phyloP scores from a whole-genome alignment of 805 yeast genomes.

The Clavispora santaluciae region DNA sequence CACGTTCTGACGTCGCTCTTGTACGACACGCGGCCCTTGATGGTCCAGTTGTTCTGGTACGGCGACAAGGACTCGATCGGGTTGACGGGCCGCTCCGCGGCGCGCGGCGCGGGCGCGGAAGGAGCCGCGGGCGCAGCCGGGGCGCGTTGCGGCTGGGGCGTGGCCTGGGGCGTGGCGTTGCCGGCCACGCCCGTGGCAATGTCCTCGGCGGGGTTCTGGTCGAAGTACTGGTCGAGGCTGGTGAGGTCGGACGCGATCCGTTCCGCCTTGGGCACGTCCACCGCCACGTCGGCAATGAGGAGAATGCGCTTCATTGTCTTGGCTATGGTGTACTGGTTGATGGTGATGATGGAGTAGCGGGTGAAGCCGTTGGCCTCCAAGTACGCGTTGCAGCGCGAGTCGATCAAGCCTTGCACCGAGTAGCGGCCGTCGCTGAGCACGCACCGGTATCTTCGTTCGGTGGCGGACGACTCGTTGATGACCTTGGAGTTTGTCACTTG shows the following conservation, averaged over 20 bases:
- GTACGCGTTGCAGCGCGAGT: slow-evolving; percentile 40
- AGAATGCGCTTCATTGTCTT: slow-evolving; percentile 46
- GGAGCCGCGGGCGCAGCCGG: slow-evolving; percentile 1
- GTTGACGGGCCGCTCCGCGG: slow-evolving; percentile 32
- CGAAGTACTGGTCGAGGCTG: slow-evolving; percentile 54
- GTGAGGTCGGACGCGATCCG: slow-evolving; percentile 32
- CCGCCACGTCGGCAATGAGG: slow-evolving; percentile 43
- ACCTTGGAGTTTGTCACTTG: slow-evolving; percentile 33
- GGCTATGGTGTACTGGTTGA: slow-evolving; percentile 41
- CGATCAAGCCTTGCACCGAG: slow-evolving; percentile 34
- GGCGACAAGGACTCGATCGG: slow-evolving; percentile 90
- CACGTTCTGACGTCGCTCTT: slow-evolving; percentile 86
- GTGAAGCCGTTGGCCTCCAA: slow-evolving; percentile 40
- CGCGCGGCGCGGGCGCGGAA: slow-evolving; percentile 3
- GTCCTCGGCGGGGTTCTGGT: slow-evolving; percentile 54
- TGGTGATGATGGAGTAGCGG: slow-evolving; percentile 38
- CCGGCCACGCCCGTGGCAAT: slow-evolving; percentile 17
- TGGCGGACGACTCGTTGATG: slow-evolving; percentile 19
- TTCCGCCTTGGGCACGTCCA: slow-evolving; percentile 34
- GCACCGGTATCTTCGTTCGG: slow-evolving; percentile 28
- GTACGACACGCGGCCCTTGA: slow-evolving; percentile 85
- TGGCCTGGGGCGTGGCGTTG: slow-evolving; percentile 5
- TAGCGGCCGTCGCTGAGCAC: slow-evolving; percentile 37
- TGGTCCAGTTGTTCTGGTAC: slow-evolving; percentile 85
- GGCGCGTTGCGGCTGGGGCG: slow-evolving; percentile 16